These are phyloP conservation scores for Talaromyces sp. DNA, from an alignment of 2,329 filamentous ascomycete species.

Conservation along the genomic window DNA sequence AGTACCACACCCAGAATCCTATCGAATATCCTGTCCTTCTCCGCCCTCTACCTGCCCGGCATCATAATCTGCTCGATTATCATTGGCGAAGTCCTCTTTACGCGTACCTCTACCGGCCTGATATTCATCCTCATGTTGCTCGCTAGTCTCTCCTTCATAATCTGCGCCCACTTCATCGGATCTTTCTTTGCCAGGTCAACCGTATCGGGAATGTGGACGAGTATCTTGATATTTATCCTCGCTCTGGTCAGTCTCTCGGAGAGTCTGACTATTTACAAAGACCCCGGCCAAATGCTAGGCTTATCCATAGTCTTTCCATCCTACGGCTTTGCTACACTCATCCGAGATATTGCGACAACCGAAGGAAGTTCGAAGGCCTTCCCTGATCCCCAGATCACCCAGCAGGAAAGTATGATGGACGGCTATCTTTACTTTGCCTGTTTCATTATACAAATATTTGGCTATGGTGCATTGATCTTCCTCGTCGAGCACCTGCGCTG, in stretches of 20 bases:
- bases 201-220: too few relatives aligned
- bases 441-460: constrained; percentile 3
- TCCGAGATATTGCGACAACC: too few relatives aligned
- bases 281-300: too few relatives aligned
- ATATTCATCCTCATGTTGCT: constrained; percentile 4
- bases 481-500: constrained; percentile 6
- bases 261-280: too few relatives aligned
- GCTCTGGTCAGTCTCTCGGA: neutral
- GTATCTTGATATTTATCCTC: too few relatives aligned
- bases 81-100: constrained; percentile 1
- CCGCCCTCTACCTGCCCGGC: neutral
- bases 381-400: neutral
- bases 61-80: constrained; percentile 2
- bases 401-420: neutral
- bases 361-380: too few relatives aligned
- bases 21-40: too few relatives aligned
- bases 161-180: constrained; percentile 13
- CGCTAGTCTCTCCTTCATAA: constrained; percentile 1
- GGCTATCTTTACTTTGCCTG: constrained; percentile 4
- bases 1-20: too few relatives aligned
- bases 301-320: too few relatives aligned
- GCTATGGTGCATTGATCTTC: constrained; percentile 1
- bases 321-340: too few relatives aligned
- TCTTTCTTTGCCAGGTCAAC: neutral
- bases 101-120: constrained; percentile 4